Percentiles rank a stretch among this genome's conserved stretches.
Conservation (phyloP, 108 stramenopile genomes). For the Pseudonitzschia pungens region DNA sequence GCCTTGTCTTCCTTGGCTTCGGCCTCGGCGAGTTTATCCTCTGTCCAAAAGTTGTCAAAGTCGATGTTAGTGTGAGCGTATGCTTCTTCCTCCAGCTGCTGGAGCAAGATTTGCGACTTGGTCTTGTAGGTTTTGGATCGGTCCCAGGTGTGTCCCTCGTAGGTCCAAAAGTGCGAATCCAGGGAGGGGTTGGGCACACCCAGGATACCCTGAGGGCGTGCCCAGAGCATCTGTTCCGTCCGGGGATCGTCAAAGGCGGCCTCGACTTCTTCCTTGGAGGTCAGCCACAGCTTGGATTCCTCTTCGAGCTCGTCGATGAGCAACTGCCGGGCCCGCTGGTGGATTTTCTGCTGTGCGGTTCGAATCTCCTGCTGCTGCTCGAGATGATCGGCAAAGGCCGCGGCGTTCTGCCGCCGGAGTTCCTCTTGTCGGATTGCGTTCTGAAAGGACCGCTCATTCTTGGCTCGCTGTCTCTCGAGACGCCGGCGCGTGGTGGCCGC, state of each 20-base stretch:
- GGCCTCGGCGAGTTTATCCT: slow-evolving; percentile 51
- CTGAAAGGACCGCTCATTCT: slow-evolving; percentile 59
- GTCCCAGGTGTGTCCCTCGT: slow-evolving; percentile 75
- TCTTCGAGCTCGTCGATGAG: slow-evolving; percentile 78
- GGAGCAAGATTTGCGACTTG: slow-evolving; percentile 55
- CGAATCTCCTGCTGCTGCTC: slow-evolving; percentile 52
- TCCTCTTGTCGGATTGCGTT: slow-evolving; percentile 59
- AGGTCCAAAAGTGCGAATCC: slow-evolving; percentile 79
- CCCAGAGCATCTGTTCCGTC: slow-evolving; percentile 70
- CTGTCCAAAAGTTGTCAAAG: slow-evolving; percentile 61
- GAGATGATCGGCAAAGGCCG: slow-evolving; percentile 68
- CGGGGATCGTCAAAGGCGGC: slow-evolving; percentile 42
- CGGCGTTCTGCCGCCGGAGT: slow-evolving; percentile 38
- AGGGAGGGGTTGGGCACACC: slow-evolving; percentile 74
- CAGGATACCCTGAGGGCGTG: slow-evolving; percentile 58
- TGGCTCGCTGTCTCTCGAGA: slow-evolving; percentile 72
- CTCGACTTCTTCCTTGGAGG: slow-evolving; percentile 80
- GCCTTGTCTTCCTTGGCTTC: slow-evolving; percentile 66
- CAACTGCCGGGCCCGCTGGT: slow-evolving; percentile 53
- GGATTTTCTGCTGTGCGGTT: slow-evolving; percentile 48
- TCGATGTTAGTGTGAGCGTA: slow-evolving; percentile 71
- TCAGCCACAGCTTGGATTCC: slow-evolving; percentile 76
- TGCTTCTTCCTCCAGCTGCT: slow-evolving; percentile 58
- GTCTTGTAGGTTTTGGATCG: slow-evolving; percentile 67
- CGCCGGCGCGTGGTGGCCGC: slow-evolving; percentile 40